Base-by-base conservation (phyloP, 257 asterid species). In the Penstemon newberryi region DNA sequence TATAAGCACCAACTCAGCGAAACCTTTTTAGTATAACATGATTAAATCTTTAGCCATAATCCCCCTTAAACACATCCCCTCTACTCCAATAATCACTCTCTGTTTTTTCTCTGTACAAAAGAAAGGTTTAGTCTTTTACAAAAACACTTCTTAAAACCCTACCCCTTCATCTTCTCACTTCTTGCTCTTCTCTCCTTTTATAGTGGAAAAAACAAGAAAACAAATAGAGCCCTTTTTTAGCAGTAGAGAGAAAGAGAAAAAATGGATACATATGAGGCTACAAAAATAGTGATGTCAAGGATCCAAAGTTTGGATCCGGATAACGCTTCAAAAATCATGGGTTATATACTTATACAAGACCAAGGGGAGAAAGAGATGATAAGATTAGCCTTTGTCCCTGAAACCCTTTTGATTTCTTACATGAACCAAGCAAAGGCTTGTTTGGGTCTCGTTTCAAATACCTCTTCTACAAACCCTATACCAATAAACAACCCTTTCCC, bases 321-420 rank as follows among this genome's bases (percentile, higher is more conserved):
- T 45, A 86, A 89, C 75, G 96, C 95, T 36, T 82, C 96, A 1
- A 92, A 80, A 75, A 92, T 92, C 85, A 87, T 90, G 78, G 96
- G 97, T 7, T 89, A 81, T 33, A 79, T 91, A 49, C 84, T 91
- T 53, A 79, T 89, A 18, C 96, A 86, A 43, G 96, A 91, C 70
- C 89, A 81, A 51, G 92, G 93, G 0, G 93, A 91, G 77, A 89
- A 86, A 71, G 96, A 91, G 78, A 84, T 91, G 85, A 88, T 91
- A 68, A 75, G 97, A 53, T 74, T 91, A 36, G 96, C 97, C 13
- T 87, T 86, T 75, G 78, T 89, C 45, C 91, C 97, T 0, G 97
- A 92, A 38, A 63, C 86, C 19, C 59, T 68, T 9, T 63, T 92
- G n/a, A 41, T 76, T 1, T 79, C 96, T 10, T 64, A 64, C 73